phyloP scores from a whole-genome alignment of 805 yeast genomes.

The Candida namnaoensis region DNA sequence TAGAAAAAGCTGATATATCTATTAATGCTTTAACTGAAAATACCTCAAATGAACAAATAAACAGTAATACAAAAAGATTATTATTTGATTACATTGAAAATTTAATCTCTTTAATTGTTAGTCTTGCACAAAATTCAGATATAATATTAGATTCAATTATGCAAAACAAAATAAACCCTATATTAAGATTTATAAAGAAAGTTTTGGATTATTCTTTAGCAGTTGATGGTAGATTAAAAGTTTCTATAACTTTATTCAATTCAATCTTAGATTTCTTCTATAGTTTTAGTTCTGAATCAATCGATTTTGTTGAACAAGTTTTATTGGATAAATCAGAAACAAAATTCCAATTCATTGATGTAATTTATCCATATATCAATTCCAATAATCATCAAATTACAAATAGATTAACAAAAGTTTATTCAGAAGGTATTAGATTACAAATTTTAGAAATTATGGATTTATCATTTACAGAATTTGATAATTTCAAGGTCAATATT shows the following conservation, averaged over 20 bases:
- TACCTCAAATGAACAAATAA: slow-evolving; percentile 12
- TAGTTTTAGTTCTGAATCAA: slow-evolving; percentile 52
- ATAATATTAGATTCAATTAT: slow-evolving; percentile 41
- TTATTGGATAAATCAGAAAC: slow-evolving; percentile 5
- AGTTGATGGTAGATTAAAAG: slow-evolving; percentile 14
- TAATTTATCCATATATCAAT: slow-evolving; percentile 7
- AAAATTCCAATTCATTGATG: slow-evolving; percentile 7
- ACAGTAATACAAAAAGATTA: slow-evolving; percentile 35
- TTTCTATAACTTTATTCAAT: slow-evolving; percentile 38
- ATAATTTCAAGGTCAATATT: slow-evolving; percentile 15
- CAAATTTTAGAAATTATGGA: slow-evolving; percentile 25
- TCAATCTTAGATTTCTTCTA: slow-evolving; percentile 48
- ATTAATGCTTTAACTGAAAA: slow-evolving; percentile 27
- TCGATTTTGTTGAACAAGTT: slow-evolving; percentile 32
- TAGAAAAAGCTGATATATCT: slow-evolving; percentile 42
- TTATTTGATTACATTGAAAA: slow-evolving; percentile 68
- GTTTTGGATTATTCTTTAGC: slow-evolving; percentile 19
- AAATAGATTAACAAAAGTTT: slow-evolving; percentile 24
- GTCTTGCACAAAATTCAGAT: slow-evolving; percentile 56
- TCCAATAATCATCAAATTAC: slow-evolving; percentile 1
- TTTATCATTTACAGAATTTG: slow-evolving; percentile 2
- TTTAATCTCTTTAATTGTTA: slow-evolving; percentile 57
- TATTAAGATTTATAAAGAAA: slow-evolving; percentile 18
- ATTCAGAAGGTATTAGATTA: slow-evolving; percentile 27
- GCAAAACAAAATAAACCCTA: slow-evolving; percentile 15